Conservation (phyloP, 2,329 filamentous ascomycete genomes). For the Venturiaceae sp. region DNA sequence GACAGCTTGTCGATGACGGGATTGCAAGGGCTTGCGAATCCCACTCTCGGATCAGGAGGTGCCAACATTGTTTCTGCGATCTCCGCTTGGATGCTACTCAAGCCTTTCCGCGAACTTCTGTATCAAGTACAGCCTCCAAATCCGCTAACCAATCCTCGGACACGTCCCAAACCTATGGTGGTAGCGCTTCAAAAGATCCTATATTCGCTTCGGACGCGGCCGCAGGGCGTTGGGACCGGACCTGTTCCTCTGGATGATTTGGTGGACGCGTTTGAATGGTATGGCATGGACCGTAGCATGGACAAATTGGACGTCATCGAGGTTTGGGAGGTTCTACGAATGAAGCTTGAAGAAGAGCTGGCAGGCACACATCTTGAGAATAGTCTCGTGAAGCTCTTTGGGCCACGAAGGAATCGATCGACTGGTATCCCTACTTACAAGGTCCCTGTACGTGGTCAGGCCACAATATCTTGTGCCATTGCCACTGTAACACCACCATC, state of each 20-base stretch:
- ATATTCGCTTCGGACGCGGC: constrained; percentile 35
- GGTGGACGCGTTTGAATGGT: constrained; percentile 28
- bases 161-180: constrained; percentile 40
- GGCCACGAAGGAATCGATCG: constrained; percentile 23
- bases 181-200: constrained; percentile 42
- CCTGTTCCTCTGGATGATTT: constrained; percentile 9
- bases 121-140: constrained; percentile 39
- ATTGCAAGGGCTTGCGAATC: constrained; percentile 35
- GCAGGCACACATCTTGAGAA: constrained; percentile 30
- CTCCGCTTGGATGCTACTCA: constrained; percentile 48
- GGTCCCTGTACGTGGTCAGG: constrained; percentile 23
- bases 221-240: constrained; percentile 21
- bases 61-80: constrained; percentile 42
- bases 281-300: constrained; percentile 25
- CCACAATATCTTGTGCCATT: constrained; percentile 32
- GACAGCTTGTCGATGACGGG: constrained; percentile 49
- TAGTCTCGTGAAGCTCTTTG: constrained; percentile 37
- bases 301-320: constrained; percentile 42
- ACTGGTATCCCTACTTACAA: constrained; percentile 23
- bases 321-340: constrained; percentile 44
- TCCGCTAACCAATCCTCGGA: constrained; percentile 33
- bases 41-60: constrained; percentile 15
- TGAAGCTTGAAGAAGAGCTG: constrained; percentile 43
- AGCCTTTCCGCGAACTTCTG: constrained; percentile 48
- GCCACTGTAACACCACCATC: constrained; percentile 17